Evolutionary conservation across 345 rosid species (phyloP), one percentile per base, ranked within the genome.

Genomic region (Linum trigynum): DNA sequence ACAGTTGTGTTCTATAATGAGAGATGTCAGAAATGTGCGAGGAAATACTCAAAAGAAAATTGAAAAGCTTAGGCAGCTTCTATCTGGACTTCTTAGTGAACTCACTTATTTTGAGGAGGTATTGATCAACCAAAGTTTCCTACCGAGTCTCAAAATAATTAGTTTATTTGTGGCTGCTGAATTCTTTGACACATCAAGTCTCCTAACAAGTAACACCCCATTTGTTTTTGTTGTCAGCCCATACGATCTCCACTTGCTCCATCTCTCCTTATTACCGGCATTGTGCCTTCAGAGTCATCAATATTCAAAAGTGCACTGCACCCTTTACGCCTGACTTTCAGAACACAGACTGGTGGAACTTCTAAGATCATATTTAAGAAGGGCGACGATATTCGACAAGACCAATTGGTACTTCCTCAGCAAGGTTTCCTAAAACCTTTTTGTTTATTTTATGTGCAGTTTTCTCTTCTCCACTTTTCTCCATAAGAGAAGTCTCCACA

Each of bases 351-450:
- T 56, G 96, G 91, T 72, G 97, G 89, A 73, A 81, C 76, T 69
- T 83, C 84, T 85, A 86, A 80, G 83, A 65, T 94, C 64, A 90
- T 94, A 63, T 94, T 94, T 73, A 88, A 90, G 83, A 90, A 90
- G 87, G 99, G 99, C 71, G 99, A 94, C 76, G 97, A 94, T 77
- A 83, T 94, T 75, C 86, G 97, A 60, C 99, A 94, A 83, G 99
- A 94, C 74, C 99, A 94, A 80, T 79, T 94, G 95, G 99, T 94
- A 82, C 70, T 42, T 66, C 55, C 57, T 67, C 39, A 15, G 16
- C 59, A 51, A 14, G 59, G 16, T 61, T 15, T 40, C 42, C 39
- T 57, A 42, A 61, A 57, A n/a, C 9, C 10, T 38, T 38, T 50
- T 16, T 35, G 58, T 16, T 60, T 16, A 38, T 17, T 36, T 5